A percentile compares a stretch with the other conserved stretches of the same genome.
Evolutionary conservation across 257 asterid species (phyloP).

Genomic region (Gentiana straminea): DNA sequence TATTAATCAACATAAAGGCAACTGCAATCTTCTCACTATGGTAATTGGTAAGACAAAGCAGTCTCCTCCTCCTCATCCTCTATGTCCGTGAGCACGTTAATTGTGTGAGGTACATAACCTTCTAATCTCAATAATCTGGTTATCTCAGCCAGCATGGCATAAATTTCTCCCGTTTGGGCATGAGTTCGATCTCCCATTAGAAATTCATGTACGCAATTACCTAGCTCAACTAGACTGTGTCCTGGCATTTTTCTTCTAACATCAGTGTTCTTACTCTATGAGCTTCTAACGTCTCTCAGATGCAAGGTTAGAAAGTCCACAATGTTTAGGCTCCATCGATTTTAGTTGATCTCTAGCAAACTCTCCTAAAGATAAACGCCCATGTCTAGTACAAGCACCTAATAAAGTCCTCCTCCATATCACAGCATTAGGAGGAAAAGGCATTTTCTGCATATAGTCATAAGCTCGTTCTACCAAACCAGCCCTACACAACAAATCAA

Average conservation of each 20-base stretch:
- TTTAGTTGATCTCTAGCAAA: constrained; percentile 39
- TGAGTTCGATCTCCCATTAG: constrained; percentile 70
- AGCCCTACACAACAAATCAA: constrained; percentile 70
- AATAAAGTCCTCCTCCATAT: constrained; percentile 76
- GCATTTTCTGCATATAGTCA: constrained; percentile 52
- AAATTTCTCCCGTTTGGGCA: constrained; percentile 45
- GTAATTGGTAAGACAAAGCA: constrained; percentile 57
- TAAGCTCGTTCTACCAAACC: constrained; percentile 59
- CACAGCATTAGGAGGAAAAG: constrained; percentile 58
- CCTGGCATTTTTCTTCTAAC: constrained; percentile 77
- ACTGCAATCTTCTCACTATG: constrained; percentile 84
- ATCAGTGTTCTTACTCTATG: constrained; percentile 42
- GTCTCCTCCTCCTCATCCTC: constrained; percentile 91
- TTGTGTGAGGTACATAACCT: constrained; percentile 67
- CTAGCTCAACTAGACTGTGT: constrained; percentile 62
- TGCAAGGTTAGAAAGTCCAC: constrained; percentile 77
- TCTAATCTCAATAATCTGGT: constrained; percentile 47
- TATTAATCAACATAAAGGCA: constrained; percentile 57
- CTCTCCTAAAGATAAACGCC: constrained; percentile 43
- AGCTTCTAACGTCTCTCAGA: constrained; percentile 69
- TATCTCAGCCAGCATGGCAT: constrained; percentile 70
- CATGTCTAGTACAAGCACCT: constrained; percentile 55
- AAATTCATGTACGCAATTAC: constrained; percentile 54
- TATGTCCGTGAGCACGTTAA: constrained; percentile 64
- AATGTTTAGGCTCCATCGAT: constrained; percentile 55